These are phyloP conservation scores for Tolypocladium endophyticum DNA, from an alignment of 2,329 filamentous ascomycete species.

Conservation along the genomic window DNA sequence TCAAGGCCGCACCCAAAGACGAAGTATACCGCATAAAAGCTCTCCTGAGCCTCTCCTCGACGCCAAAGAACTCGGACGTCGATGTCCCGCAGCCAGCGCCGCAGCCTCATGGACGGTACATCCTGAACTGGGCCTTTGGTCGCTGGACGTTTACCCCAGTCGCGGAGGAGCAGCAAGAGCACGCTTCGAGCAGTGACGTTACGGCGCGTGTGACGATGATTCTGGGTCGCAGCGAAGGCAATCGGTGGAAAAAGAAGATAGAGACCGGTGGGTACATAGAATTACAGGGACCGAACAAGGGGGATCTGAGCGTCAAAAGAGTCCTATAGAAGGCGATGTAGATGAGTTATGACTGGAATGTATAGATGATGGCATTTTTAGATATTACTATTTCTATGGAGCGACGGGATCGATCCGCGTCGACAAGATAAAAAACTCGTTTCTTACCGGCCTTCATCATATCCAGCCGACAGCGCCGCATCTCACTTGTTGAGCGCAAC, in stretches of 20 bases:
- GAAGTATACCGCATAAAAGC: slow-evolving; percentile 94
- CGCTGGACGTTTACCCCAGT: slow-evolving; percentile 79
- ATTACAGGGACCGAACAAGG: slow-evolving; percentile 33
- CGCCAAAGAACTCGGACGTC: slow-evolving; percentile 40
- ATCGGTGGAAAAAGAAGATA: slow-evolving; percentile 66
- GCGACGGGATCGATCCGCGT: background rate
- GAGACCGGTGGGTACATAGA: slow-evolving; percentile 46
- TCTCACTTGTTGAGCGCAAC: background rate
- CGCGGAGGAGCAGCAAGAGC: slow-evolving; percentile 30
- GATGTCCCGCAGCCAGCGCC: slow-evolving; percentile 25
- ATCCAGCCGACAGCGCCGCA: background rate
- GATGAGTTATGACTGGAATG: background rate
- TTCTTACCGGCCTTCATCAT: background rate
- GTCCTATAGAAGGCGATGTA: slow-evolving; percentile 25
- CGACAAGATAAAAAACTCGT: background rate
- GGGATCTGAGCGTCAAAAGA: slow-evolving; percentile 40
- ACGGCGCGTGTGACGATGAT: slow-evolving; percentile 66
- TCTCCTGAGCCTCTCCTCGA: slow-evolving; percentile 36
- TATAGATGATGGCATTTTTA: background rate
- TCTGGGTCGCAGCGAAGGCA: slow-evolving; percentile 60
- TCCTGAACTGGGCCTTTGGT: slow-evolving; percentile 97
- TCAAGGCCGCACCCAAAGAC: slow-evolving; percentile 72
- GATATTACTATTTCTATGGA: background rate
- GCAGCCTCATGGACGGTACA: slow-evolving; percentile 48
- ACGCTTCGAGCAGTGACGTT: slow-evolving; percentile 43